A percentile compares a stretch with the other conserved stretches of the same genome.
Conservation (phyloP, 441 rosid genomes). For the Hura crepitans region DNA sequence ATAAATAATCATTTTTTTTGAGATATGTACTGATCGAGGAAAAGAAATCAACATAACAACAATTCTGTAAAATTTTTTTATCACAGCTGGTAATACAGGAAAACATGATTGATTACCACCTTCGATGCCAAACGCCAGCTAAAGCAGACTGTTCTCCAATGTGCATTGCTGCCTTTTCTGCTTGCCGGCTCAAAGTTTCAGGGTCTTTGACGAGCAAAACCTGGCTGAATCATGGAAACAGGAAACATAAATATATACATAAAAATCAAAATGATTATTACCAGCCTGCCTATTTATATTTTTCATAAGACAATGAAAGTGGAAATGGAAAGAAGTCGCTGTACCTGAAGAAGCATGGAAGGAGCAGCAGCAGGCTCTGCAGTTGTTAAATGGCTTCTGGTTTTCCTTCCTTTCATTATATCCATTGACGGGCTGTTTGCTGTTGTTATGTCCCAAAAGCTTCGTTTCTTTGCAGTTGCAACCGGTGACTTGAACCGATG, state of each 20-base stretch:
- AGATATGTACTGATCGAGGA: neutral
- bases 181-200: conserved; percentile 26
- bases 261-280: conserved; percentile 1
- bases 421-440: conserved; percentile 64
- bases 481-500: conserved; percentile 76
- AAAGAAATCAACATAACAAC: conserved; percentile 7
- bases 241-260: conserved; percentile 30
- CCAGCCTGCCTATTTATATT: too few species aligned
- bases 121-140: neutral
- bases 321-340: neutral
- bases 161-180: conserved; percentile 2
- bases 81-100: conserved; percentile 4
- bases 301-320: neutral
- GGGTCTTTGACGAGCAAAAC: conserved; percentile 57
- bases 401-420: conserved; percentile 58
- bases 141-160: too few species aligned
- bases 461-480: conserved; percentile 68
- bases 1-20: conserved; percentile 2
- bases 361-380: conserved; percentile 53
- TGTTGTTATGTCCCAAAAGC: conserved; percentile 83
- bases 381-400: conserved; percentile 56
- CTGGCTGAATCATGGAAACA: conserved; percentile 51
- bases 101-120: neutral
- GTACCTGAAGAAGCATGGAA: conserved; percentile 91
- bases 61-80: conserved; percentile 10